Evolutionary conservation across 805 yeast genomes (phyloP).

Genomic region (Gaillardinia entomophila): DNA sequence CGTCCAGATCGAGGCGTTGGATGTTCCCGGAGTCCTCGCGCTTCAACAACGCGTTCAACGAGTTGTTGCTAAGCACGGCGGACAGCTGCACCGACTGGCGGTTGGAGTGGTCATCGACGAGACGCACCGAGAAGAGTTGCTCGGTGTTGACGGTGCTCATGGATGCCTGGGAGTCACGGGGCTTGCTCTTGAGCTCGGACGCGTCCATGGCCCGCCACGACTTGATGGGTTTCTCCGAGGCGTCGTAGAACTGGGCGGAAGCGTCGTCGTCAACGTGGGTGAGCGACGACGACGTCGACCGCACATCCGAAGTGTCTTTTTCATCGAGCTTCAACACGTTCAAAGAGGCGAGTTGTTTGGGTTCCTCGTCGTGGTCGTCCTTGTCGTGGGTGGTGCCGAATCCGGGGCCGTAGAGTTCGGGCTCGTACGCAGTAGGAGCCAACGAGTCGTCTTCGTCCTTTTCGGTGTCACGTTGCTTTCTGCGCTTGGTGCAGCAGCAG

Average conservation of each 20-base stretch:
- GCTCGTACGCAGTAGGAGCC: conserved; percentile 5
- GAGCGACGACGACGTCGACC: conserved; percentile 41
- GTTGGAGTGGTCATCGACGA: conserved; percentile 52
- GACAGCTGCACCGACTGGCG: conserved; percentile 27
- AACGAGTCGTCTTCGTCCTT: conserved; percentile 8
- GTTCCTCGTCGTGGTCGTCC: conserved; percentile 19
- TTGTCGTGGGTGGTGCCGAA: conserved; percentile 24
- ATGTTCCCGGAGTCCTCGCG: conserved; percentile 30
- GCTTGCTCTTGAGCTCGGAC: conserved; percentile 26
- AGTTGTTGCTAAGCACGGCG: conserved; percentile 17
- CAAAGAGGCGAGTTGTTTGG: conserved; percentile 41
- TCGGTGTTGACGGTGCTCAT: conserved; percentile 82
- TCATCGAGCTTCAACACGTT: conserved; percentile 48
- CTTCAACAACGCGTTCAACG: conserved; percentile 19
- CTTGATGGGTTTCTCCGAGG: conserved; percentile 32
- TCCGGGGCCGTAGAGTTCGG: conserved; percentile 28
- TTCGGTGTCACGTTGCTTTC: conserved; percentile 13
- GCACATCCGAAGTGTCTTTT: conserved; percentile 16
- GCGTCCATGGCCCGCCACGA: conserved; percentile 39
- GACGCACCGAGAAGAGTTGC: conserved; percentile 71
- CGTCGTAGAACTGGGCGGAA: conserved; percentile 24
- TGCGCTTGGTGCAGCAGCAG: conserved; percentile 44
- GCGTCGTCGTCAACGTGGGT: conserved; percentile 44
- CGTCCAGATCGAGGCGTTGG: conserved; percentile 41
- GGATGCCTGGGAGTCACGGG: conserved; percentile 69